Evolutionary conservation across 1,284 basidiomycete species (phyloP), one percentile per base, ranked within the genome.

Genomic region (Hemileia vastatrix): DNA sequence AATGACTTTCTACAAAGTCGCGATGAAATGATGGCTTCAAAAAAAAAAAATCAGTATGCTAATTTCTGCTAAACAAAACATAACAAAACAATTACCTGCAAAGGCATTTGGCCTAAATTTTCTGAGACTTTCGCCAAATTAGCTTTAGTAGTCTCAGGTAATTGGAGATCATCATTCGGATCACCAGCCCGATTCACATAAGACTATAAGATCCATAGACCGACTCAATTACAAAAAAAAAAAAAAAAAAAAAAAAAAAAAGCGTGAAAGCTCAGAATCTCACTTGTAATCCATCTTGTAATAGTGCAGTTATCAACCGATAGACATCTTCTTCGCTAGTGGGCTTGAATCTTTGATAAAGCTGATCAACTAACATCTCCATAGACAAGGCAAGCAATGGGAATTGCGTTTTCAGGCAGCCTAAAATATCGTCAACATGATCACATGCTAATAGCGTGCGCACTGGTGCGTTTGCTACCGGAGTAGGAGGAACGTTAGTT

Each of bases 301-400:
- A 76, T 43, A 97, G 78, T 74, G 93, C 87, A 66, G 86, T 88
- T 48, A 93, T 85, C 68, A 93, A 84, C 15, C 95, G 85, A 78
- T 97, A 97, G 18, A 92, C 86, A 70, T 98, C 94, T 76, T 99
- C 95, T 68, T 99, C 95, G 1, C 85, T 83, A 5, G 84, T 82
- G 1, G 89, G 84, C 77, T 97, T 97, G 80, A 97, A 96, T 50
- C 93, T 84, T 66, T 86, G 83, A 47, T 85, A 82, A 68, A 98
- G 88, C 77, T 98, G 94, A 71, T 99, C 95, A 19, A 95, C 89
- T 81, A 98, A 89, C 52, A 92, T 95, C 78, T 99, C 95, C 81
- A 99, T 83, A 59, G 90, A 95, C 32, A 97, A 80, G 24, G 94
- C 90, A 21, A 99, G 82, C 15, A 99, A 82, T 0, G 95, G 95